These are phyloP conservation scores for Przewalskia tangutica DNA, from an alignment of 257 asterid species.

Conservation along the genomic window DNA sequence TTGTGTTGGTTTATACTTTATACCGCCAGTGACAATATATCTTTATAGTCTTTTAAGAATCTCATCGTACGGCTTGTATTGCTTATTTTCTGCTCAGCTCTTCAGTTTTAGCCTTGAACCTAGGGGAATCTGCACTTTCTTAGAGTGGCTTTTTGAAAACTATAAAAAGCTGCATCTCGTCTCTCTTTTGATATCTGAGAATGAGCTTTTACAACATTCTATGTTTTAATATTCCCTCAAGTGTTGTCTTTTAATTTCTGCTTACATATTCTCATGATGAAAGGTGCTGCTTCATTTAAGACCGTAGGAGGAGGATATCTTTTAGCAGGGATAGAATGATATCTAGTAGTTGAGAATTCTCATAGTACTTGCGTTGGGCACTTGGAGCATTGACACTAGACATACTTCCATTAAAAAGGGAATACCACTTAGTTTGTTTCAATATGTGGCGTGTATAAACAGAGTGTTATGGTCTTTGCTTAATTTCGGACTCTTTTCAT, in stretches of 20 bases:
- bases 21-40: not conserved
- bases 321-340: not conserved
- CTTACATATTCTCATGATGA: not conserved
- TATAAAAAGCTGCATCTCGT: not conserved
- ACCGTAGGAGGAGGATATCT: not conserved
- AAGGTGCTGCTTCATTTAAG: not conserved
- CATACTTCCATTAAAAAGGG: not conserved
- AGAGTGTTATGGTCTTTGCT: not conserved
- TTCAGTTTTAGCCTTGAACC: not conserved
- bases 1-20: not conserved
- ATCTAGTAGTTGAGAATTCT: not conserved
- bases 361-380: not conserved
- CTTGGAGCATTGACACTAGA: not conserved
- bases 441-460: not conserved
- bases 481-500: not conserved
- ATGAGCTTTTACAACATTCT: not conserved
- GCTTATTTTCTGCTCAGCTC: not conserved
- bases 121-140: not conserved
- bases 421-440: not conserved
- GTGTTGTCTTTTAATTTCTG: not conserved
- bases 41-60: not conserved
- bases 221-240: not conserved
- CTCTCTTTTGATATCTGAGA: not conserved
- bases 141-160: not conserved
- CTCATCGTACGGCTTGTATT: not conserved